phyloP scores from a whole-genome alignment of 331 rosid species.

The Erythrophleum ivorense region DNA sequence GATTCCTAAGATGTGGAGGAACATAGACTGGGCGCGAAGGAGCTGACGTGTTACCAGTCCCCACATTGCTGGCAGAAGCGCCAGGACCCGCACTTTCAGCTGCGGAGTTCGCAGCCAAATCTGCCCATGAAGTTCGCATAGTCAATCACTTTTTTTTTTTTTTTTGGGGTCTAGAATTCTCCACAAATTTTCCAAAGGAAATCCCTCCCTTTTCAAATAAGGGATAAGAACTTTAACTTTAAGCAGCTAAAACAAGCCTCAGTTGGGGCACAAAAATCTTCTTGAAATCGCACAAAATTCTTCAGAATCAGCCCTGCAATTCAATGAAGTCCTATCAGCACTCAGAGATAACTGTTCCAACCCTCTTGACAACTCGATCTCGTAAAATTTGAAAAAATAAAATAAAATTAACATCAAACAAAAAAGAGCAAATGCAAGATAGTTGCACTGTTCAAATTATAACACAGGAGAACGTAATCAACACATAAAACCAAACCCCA shows the following conservation, averaged over 20 bases:
- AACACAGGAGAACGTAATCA: not conserved
- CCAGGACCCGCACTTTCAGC: conserved; percentile 67
- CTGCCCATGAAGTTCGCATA: conserved; percentile 94
- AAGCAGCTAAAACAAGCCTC: conserved; percentile 19
- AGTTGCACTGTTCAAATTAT: not conserved
- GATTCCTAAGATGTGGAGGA: conserved; percentile 86
- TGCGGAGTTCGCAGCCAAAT: conserved; percentile 85
- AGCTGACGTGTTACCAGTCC: conserved; percentile 39
- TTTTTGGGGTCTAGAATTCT: not conserved
- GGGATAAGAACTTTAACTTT: conserved; percentile 10
- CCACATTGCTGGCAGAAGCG: conserved; percentile 50
- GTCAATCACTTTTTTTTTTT: conserved; percentile 34
- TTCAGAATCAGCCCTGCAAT: conserved; percentile 31
- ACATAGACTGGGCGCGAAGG: conserved; percentile 63
- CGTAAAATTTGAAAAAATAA: not conserved
- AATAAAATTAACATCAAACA: not conserved
- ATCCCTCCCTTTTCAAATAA: conserved; percentile 11
- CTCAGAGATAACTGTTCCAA: not conserved
- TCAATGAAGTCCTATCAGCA: conserved; percentile 26
- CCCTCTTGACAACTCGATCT: conserved; percentile 19
- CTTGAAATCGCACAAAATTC: not conserved
- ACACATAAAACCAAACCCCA: not conserved
- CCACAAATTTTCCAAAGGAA: conserved; percentile 29
- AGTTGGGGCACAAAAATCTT: not conserved
- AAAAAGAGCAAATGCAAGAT: not conserved